phyloP scores from a whole-genome alignment of 2,329 filamentous ascomycete genomes.

The Calonectria honghensis region DNA sequence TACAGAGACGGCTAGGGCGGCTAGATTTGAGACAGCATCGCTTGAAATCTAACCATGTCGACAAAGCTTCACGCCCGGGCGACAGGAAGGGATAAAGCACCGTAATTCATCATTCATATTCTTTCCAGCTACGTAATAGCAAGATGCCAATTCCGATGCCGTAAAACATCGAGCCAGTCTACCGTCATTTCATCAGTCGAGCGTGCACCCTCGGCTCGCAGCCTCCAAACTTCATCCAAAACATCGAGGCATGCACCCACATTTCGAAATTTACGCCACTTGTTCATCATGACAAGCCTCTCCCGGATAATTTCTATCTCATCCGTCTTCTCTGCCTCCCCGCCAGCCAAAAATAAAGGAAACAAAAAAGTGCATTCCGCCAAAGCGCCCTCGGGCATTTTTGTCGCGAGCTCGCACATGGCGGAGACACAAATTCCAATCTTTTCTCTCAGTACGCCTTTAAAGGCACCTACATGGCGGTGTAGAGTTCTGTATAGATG shows the following conservation, averaged over 20 bases:
- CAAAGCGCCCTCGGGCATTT: constrained; percentile 35
- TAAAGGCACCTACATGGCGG: constrained; percentile 4
- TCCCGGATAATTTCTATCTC: constrained; percentile 34
- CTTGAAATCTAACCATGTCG: too few species aligned
- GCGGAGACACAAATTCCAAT: constrained; percentile 18
- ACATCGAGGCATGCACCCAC: constrained; percentile 31
- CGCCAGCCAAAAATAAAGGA: constrained; percentile 44
- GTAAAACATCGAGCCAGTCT: constrained; percentile 36
- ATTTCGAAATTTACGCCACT: constrained; percentile 36
- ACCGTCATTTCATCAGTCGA: background rate
- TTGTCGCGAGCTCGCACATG: constrained; percentile 17
- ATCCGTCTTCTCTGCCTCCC: constrained; percentile 36
- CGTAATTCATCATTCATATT: background rate
- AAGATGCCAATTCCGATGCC: constrained; percentile 33
- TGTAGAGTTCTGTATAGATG: constrained; percentile 37
- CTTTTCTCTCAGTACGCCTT: background rate
- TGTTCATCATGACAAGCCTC: constrained; percentile 18
- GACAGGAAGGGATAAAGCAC: background rate
- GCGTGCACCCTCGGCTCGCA: constrained; percentile 15
- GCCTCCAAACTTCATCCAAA: constrained; percentile 37
- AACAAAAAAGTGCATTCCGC: constrained; percentile 44
- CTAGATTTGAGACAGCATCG: too few species aligned
- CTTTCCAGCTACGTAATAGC: constrained; percentile 17
- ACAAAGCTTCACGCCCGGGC: too few species aligned
- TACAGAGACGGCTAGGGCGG: too few species aligned